Base-by-base conservation (phyloP, 2,329 filamentous ascomycete genomes). In the Gaeumannomyces sp. region DNA sequence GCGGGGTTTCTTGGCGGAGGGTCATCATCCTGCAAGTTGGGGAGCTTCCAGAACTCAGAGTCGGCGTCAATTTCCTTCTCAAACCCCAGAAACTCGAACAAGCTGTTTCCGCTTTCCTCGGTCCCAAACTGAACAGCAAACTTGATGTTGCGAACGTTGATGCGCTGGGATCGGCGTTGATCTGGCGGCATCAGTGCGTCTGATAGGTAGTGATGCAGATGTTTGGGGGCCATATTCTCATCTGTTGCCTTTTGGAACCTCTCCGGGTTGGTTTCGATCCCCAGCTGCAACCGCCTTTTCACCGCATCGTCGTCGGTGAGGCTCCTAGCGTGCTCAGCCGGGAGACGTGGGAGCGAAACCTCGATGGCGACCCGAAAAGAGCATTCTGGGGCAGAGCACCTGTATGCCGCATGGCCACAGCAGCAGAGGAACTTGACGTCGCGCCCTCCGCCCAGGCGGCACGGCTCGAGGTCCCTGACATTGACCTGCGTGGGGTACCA, bases 131-230 rank as follows among this genome's bases (percentile, higher is more conserved):
- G 76, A 2, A 85, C 80, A 31, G 75, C 74, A 64, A 86, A 86
- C 19, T 81, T 79, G 70, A 85, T 86, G 68, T 87, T 87, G 1
- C 83, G 75, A 64, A 81, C 82, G 2, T 83, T 83, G 50, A 87
- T 85, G 62, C 31, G 35, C 75, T 81, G 59, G 65, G 65, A 16
- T 64, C 66, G 13, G 50, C 60, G 62, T 11, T 59, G 59, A n/a
- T 59, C n/a, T 3, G 57, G 57, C 11, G 33, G 33, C 38, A 25
- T 64, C 5, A 64, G n/a, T 16, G 56, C 58, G 28, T 64, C 62
- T 8, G 62, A 45, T 16, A 64, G 53, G n/a, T 64, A 64, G 25
- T 59, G 56, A 8, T 31, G 38, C 25, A 81, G 75, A 0, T 80
- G 76, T n/a, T 77, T 75, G 2, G 73, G 71, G 3, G 72, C 73